Conservation (phyloP, 441 rosid species). For the Erodium chrysanthum region DNA sequence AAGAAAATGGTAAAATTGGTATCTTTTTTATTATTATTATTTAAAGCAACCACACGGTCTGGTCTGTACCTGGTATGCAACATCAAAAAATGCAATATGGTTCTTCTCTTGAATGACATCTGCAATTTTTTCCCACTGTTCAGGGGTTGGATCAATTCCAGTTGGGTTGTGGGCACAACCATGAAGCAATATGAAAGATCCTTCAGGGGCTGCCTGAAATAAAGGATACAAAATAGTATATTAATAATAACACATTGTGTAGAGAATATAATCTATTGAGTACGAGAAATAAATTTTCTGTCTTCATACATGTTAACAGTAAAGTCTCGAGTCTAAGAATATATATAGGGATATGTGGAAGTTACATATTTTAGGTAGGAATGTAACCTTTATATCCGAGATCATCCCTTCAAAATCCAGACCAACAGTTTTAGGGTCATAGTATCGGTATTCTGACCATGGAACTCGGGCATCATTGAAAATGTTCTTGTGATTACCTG, state of each 20-base stretch:
- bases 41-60: neutral
- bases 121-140: conserved; percentile 83
- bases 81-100: conserved; percentile 87
- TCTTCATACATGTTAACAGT: neutral
- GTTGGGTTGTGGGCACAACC: conserved; percentile 99
- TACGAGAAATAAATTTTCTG: neutral
- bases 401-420: conserved; percentile 98
- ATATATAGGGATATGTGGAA: neutral
- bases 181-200: conserved; percentile 86
- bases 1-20: neutral
- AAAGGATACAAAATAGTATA: neutral
- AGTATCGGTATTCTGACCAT: conserved; percentile 90
- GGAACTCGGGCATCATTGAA: conserved; percentile 91
- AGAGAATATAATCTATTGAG: neutral
- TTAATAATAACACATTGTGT: neutral
- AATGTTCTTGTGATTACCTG: conserved; percentile 95
- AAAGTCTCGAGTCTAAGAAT: neutral
- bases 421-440: conserved; percentile 93
- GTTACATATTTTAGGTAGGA: conserved; percentile 7
- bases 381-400: conserved; percentile 62
- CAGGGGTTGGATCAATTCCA: conserved; percentile 90
- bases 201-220: conserved; percentile 78
- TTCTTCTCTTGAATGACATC: conserved; percentile 86
- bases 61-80: conserved; percentile 79
- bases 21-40: neutral